A percentile compares a stretch with the other conserved stretches of the same genome.
Conservation (phyloP, 129 eudicot genomes). For the Flaveria ramosissima region DNA sequence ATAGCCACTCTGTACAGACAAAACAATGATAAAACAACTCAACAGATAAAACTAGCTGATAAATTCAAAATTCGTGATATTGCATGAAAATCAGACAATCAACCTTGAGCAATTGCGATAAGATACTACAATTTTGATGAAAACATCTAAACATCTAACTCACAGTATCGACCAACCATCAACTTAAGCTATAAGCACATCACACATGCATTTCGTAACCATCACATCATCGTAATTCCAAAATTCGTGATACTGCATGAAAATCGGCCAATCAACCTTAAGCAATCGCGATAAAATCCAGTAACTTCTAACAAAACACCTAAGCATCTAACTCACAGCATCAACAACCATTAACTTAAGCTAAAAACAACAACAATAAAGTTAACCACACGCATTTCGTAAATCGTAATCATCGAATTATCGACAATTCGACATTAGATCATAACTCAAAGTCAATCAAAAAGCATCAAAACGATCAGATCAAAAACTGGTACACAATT, state of each 20-base stretch:
- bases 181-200: background rate
- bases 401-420: conserved; percentile 22
- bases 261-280: conserved; percentile 1
- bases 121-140: background rate
- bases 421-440: background rate
- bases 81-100: conserved; percentile 13
- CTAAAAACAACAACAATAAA: too few relatives aligned
- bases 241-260: conserved; percentile 13
- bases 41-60: conserved; percentile 17
- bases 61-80: conserved; percentile 6
- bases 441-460: conserved; percentile 10
- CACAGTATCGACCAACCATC: background rate
- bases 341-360: conserved; percentile 18
- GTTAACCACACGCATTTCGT: conserved; percentile 9
- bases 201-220: conserved; percentile 22
- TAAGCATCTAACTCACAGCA: background rate
- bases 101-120: background rate
- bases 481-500: conserved; percentile 4
- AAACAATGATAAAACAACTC: conserved; percentile 9
- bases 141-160: too few relatives aligned
- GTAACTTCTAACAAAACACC: background rate
- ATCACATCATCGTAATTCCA: background rate
- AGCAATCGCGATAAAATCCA: background rate
- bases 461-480: background rate
- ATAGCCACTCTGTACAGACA: conserved; percentile 23